phyloP scores from a whole-genome alignment of 768 basidiomycete genomes.

The Suillus hirtellus region DNA sequence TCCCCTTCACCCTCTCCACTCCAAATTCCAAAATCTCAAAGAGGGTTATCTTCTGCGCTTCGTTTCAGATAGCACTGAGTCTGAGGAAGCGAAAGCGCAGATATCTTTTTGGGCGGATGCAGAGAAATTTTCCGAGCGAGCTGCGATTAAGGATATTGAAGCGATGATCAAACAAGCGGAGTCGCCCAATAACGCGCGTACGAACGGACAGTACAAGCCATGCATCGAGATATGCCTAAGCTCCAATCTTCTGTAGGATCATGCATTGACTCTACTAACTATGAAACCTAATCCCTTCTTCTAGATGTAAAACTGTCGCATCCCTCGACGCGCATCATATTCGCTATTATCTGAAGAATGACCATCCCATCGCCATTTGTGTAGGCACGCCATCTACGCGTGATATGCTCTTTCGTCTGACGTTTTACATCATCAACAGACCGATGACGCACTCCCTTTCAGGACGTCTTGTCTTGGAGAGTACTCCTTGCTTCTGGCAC shows the following conservation, averaged over 20 bases:
- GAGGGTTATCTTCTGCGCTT: conserved; percentile 26
- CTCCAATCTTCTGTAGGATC: not conserved
- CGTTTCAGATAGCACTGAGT: conserved; percentile 21
- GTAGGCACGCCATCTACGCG: not conserved
- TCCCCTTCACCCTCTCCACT: conserved; percentile 24
- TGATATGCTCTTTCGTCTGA: not conserved
- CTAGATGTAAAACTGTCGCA: not conserved
- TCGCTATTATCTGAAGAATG: not conserved
- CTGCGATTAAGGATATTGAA: not conserved
- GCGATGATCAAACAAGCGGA: not conserved
- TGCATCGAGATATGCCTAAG: not conserved
- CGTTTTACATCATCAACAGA: not conserved
- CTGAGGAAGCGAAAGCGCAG: conserved; percentile 5
- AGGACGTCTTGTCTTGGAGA: conserved; percentile 58
- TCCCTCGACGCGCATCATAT: not conserved
- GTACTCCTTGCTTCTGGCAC: conserved; percentile 77
- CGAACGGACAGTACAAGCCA: not conserved
- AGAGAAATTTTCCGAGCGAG: not conserved
- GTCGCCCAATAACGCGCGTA: not conserved
- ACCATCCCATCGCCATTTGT: not conserved
- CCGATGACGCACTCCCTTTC: not conserved
- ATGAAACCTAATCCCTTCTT: not conserved
- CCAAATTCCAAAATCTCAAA: conserved; percentile 26
- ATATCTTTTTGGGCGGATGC: conserved; percentile 7
- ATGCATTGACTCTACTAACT: not conserved